These are phyloP conservation scores for Aspergillus quadrilineatus DNA, from an alignment of 2,329 filamentous ascomycete species.

Conservation along the genomic window DNA sequence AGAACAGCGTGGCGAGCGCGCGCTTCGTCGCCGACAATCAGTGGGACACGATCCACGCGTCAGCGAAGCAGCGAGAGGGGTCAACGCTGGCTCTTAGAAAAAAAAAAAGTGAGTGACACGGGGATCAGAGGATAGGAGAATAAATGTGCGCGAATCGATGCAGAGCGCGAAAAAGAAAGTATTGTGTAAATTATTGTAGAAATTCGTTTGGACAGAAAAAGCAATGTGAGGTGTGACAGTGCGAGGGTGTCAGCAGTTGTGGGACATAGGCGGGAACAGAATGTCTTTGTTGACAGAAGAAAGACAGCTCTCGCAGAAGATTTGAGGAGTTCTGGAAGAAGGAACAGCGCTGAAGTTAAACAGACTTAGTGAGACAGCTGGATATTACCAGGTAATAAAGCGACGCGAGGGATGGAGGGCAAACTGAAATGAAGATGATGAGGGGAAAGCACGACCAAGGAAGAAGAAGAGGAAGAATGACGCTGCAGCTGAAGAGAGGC, in stretches of 20 bases:
- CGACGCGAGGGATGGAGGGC: conserved; percentile 5
- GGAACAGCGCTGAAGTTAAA: not conserved
- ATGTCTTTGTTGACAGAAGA: conserved; percentile 18
- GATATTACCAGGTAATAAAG: not conserved
- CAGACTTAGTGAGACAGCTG: conserved; percentile 1
- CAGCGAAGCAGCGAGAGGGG: conserved; percentile 1
- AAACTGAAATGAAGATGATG: not conserved
- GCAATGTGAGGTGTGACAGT: conserved; percentile 6
- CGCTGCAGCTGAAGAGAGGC: conserved; percentile 5
- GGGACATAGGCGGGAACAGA: conserved; percentile 8
- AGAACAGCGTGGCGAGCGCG: not conserved
- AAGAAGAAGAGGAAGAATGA: not conserved
- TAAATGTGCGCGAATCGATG: not conserved
- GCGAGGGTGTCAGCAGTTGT: not conserved
- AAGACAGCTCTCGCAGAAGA: not conserved
- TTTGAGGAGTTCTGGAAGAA: not conserved
- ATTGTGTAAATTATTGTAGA: not conserved
- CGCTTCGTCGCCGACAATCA: conserved; percentile 6
- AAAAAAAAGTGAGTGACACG: conserved; percentile 9
- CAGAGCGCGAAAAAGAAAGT: conserved; percentile 5
- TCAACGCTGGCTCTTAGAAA: not conserved
- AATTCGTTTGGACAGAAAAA: conserved; percentile 2
- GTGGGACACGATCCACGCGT: not conserved
- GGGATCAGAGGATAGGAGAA: conserved; percentile 4
- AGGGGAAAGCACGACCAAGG: conserved; percentile 6